Evolutionary conservation across 139 green algal genomes (phyloP).

Genomic region (Nannochloris sp.): DNA sequence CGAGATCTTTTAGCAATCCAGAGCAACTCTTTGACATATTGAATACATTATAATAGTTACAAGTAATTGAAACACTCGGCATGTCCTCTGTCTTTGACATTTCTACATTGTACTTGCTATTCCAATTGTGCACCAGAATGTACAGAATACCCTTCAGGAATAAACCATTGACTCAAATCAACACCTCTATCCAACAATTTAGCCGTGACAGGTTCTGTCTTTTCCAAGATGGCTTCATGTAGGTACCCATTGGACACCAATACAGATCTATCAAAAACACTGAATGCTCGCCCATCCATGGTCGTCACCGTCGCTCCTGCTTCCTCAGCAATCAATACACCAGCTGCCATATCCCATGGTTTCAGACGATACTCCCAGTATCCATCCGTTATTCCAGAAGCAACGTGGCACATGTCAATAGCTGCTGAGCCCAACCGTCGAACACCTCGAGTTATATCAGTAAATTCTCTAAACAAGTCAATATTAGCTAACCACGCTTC

Average conservation of each 20-base stretch:
- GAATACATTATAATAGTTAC: too few relatives aligned
- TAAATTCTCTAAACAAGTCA: constrained; percentile 83
- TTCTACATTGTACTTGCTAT: background rate
- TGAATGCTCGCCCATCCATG: constrained; percentile 59
- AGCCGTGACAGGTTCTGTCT: constrained; percentile 23
- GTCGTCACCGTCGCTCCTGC: constrained; percentile 61
- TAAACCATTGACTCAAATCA: constrained; percentile 49
- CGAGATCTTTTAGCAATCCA: constrained; percentile 54
- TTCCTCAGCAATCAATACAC: constrained; percentile 57
- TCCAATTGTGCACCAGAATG: constrained; percentile 26
- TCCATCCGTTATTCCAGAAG: constrained; percentile 49
- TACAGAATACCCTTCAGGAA: constrained; percentile 34
- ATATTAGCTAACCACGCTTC: constrained; percentile 76
- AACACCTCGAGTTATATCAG: constrained; percentile 68
- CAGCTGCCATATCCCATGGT: constrained; percentile 65
- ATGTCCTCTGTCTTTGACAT: too few relatives aligned
- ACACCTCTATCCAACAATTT: constrained; percentile 26
- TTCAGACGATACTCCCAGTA: constrained; percentile 72
- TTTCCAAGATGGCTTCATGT: constrained; percentile 35
- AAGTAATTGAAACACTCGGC: too few relatives aligned
- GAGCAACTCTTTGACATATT: constrained; percentile 60
- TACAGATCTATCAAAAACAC: constrained; percentile 58
- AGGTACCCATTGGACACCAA: constrained; percentile 40
- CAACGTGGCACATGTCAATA: constrained; percentile 86
- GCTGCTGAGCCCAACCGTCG: constrained; percentile 75